A percentile compares a stretch with the other conserved stretches of the same genome.
phyloP scores from a whole-genome alignment of 2,329 filamentous ascomycete species.

The Rosellinia necatrix region DNA sequence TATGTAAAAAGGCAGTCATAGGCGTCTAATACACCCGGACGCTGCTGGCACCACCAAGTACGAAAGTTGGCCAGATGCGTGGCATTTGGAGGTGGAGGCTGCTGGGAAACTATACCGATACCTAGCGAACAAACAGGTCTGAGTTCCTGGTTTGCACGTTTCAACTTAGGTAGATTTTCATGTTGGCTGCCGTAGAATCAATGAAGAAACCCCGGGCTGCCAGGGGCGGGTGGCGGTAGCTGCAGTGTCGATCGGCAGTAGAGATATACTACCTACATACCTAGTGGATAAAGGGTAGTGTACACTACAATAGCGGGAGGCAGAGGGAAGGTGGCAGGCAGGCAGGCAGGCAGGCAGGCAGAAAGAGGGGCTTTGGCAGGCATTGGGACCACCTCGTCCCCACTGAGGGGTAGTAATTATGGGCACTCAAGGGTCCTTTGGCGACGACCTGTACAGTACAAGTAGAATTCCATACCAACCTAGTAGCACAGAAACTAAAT shows the following conservation, averaged over 20 bases:
- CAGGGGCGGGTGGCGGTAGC: too few species aligned
- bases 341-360: too few species aligned
- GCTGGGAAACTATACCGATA: background rate
- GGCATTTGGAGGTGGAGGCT: slow-evolving; percentile 4
- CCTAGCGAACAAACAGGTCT: background rate
- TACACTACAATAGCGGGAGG: too few species aligned
- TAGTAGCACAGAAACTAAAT: too few species aligned
- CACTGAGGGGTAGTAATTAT: slow-evolving; percentile 20
- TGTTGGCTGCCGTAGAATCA: background rate
- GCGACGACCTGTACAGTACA: background rate
- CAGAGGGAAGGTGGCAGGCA: too few species aligned
- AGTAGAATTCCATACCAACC: too few species aligned
- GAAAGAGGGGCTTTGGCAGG: too few species aligned
- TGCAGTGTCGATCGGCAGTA: too few species aligned
- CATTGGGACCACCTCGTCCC: background rate
- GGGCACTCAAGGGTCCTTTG: background rate
- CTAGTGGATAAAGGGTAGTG: too few species aligned
- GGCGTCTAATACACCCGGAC: background rate
- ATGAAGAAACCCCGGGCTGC: too few species aligned
- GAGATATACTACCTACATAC: too few species aligned
- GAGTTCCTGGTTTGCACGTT: background rate
- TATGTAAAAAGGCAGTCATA: too few species aligned
- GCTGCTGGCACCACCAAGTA: slow-evolving; percentile 23
- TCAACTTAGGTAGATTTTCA: background rate
- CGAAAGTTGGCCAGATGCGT: slow-evolving; percentile 21